Percentiles rank a stretch among this genome's conserved stretches.
Evolutionary conservation across 257 asterid species (phyloP).

Genomic region (Catharanthus roseus): DNA sequence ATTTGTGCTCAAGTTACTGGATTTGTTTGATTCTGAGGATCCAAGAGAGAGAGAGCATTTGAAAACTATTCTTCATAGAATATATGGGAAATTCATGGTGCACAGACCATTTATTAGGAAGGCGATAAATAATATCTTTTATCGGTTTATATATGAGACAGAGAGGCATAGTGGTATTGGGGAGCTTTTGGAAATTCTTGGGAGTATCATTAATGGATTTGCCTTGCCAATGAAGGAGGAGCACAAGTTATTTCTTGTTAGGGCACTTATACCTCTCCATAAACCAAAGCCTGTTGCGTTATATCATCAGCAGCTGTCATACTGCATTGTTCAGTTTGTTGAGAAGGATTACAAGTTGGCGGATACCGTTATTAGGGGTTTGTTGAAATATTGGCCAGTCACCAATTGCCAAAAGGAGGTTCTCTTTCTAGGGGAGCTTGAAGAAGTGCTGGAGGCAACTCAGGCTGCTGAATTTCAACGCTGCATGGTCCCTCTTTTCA

Average conservation of each 20-base stretch:
- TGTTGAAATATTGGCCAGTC: conserved; percentile 79
- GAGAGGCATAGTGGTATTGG: conserved; percentile 75
- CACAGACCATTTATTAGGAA: conserved; percentile 88
- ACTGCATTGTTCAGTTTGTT: conserved; percentile 67
- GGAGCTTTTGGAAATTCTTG: conserved; percentile 83
- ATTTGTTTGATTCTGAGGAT: conserved; percentile 82
- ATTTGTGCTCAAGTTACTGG: conserved; percentile 60
- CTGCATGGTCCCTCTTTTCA: conserved; percentile 72
- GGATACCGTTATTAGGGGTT: conserved; percentile 65
- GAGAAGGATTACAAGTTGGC: conserved; percentile 78
- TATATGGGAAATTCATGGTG: conserved; percentile 88
- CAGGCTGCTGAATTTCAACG: conserved; percentile 64
- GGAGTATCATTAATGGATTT: conserved; percentile 85
- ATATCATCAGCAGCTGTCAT: conserved; percentile 74
- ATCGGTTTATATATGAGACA: conserved; percentile 65
- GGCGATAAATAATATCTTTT: conserved; percentile 69
- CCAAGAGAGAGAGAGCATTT: conserved; percentile 80
- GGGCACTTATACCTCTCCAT: conserved; percentile 81
- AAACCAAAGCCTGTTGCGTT: conserved; percentile 55
- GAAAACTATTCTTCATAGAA: conserved; percentile 74
- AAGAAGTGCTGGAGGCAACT: conserved; percentile 73
- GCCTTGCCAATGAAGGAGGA: conserved; percentile 97
- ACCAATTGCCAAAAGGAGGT: conserved; percentile 78
- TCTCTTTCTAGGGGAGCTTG: conserved; percentile 71
- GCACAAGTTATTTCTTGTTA: conserved; percentile 76